Evolutionary conservation across 2,329 filamentous ascomycete species (phyloP).

Genomic region (Beauveria sp.): DNA sequence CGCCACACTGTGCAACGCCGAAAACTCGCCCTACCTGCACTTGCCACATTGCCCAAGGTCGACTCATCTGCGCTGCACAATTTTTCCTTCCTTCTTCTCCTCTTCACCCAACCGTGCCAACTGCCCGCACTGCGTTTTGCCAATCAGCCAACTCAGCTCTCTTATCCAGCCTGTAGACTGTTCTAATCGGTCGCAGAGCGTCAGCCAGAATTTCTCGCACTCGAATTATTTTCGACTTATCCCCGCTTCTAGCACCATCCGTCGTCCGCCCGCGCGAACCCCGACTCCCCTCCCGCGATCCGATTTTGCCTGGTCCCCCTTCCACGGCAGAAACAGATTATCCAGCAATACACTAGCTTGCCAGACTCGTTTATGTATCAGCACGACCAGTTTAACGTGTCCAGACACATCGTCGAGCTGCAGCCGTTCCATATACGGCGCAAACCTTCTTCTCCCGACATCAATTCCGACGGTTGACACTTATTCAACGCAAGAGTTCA

Average conservation of each 20-base stretch:
- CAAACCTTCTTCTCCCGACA: constrained; percentile 85
- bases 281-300: constrained; percentile 3
- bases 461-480: constrained; percentile 87
- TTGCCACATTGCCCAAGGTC: constrained; percentile 6
- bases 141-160: not conserved
- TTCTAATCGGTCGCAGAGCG: constrained; percentile 8
- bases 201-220: not conserved
- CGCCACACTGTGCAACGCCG: constrained; percentile 6
- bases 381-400: constrained; percentile 83
- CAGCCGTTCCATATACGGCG: constrained; percentile 93
- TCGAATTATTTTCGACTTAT: not conserved
- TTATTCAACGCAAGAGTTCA: constrained; percentile 40
- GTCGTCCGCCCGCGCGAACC: not conserved
- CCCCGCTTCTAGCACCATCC: constrained; percentile 4
- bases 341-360: constrained; percentile 23
- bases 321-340: constrained; percentile 8
- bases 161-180: constrained; percentile 10
- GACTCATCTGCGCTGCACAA: constrained; percentile 8
- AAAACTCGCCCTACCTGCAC: constrained; percentile 6
- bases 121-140: constrained; percentile 6
- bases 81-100: constrained; percentile 3
- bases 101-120: constrained; percentile 11
- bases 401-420: constrained; percentile 94
- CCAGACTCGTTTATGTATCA: constrained; percentile 79
- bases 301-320: constrained; percentile 9